Evolutionary conservation across 345 rosid species (phyloP).

Genomic region (Eucalyptus pumila): DNA sequence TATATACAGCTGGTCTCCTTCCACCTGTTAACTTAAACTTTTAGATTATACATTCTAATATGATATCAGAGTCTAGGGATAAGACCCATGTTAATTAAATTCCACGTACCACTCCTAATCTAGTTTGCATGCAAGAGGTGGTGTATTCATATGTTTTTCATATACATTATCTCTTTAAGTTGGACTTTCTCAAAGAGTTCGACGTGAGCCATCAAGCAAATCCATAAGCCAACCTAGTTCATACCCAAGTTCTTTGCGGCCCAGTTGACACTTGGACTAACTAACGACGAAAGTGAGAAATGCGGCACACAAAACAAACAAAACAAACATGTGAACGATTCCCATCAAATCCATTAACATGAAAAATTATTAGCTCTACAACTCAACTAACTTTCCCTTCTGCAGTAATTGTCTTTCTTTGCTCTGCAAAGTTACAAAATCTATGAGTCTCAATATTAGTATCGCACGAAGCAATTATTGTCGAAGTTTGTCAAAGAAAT

Average conservation of each 20-base stretch:
- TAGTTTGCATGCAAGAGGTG: background rate
- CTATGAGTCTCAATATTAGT: too few relatives aligned
- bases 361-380: background rate
- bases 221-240: background rate
- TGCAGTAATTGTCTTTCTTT: background rate
- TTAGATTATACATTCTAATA: background rate
- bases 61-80: background rate
- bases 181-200: background rate
- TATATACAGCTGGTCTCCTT: background rate
- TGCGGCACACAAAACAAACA: background rate
- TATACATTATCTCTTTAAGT: background rate
- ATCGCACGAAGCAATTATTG: background rate
- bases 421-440: background rate
- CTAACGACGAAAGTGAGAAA: background rate
- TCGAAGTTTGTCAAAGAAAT: background rate
- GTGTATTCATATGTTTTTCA: background rate
- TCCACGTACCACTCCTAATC: background rate
- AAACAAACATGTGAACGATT: background rate
- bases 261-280: background rate
- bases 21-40: background rate
- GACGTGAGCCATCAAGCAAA: background rate
- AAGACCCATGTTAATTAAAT: background rate
- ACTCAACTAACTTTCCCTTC: background rate
- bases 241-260: background rate
- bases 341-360: background rate